Evolutionary conservation across 108 stramenopile genomes (phyloP), one percentile per base, ranked within the genome.

Genomic region (Nitzschia putrida): DNA sequence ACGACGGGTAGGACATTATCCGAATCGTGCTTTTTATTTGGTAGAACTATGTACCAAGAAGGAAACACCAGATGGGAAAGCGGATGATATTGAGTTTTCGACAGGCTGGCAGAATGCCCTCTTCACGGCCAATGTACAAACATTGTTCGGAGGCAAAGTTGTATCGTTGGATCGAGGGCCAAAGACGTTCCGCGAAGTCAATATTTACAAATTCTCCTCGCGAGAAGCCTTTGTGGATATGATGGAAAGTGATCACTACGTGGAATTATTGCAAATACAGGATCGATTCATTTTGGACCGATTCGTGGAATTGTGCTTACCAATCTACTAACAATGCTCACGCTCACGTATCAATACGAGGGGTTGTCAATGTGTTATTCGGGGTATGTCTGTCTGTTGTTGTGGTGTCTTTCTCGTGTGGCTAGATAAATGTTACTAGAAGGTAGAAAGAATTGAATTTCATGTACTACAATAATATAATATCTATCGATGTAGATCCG

Each of bases 161-260:
- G 39, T 66, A 18, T 54, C 53, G 2, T 20, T 66, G 18, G 23
- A 66, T 23, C 2, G 52, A 26, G 66, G 66, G 39, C 66, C 66
- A 34, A 66, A 66, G 66, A 40, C 20, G 2, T 66, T 66, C 40
- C 66, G 53, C 0, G 53, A 66, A 25, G 40, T 66, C 3, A 34
- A 13, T 3, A 53, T 66, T 37, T 54, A 54, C 20, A 38, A 53
- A 24, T 53, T 66, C n/a, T 51, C 66, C 20, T 23, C 43, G 2
- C 66, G 66, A 21, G 66, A 66, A 29, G 26, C 53, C 8, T 52
- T 54, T 40, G 7, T 66, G 38, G 50, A 66, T 20, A 54, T 53
- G 66, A 26, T 53, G 52, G 66, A 66, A 20, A 53, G 66, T 54
- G 66, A 66, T 38, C 39, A 66, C 66, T 66, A 54, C 13, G 16